These are phyloP conservation scores for Kwoniella bestiolae DNA, from an alignment of 768 basidiomycete genomes.

Conservation along the genomic window DNA sequence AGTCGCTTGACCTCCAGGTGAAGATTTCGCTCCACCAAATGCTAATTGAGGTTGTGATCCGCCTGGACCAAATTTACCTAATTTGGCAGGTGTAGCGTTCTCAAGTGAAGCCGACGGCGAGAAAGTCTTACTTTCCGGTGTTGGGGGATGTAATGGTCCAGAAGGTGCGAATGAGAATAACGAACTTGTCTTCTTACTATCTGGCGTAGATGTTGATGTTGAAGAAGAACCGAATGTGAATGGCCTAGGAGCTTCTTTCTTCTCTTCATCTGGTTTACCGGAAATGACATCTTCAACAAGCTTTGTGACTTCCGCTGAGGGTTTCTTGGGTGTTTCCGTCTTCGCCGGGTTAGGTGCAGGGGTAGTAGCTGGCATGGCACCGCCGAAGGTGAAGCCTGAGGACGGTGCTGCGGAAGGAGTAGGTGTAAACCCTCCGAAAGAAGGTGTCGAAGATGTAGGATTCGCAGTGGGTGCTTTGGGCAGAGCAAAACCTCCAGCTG, in stretches of 20 bases:
- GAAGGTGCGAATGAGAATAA: slow-evolving; percentile 49
- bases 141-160: slow-evolving; percentile 45
- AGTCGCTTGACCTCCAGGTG: slow-evolving; percentile 16
- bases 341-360: slow-evolving; percentile 10
- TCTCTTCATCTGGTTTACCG: slow-evolving; percentile 23
- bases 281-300: slow-evolving; percentile 42
- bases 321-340: slow-evolving; percentile 15
- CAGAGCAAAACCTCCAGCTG: slow-evolving; percentile 28
- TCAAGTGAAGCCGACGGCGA: slow-evolving; percentile 37
- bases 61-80: slow-evolving; percentile 52
- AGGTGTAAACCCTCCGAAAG: slow-evolving; percentile 31
- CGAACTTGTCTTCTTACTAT: slow-evolving; percentile 22
- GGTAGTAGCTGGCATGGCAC: slow-evolving; percentile 14
- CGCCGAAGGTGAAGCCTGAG: slow-evolving; percentile 30
- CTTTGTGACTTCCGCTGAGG: slow-evolving; percentile 36
- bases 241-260: slow-evolving; percentile 29
- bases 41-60: slow-evolving; percentile 45
- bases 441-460: slow-evolving; percentile 13
- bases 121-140: slow-evolving; percentile 48
- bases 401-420: slow-evolving; percentile 10
- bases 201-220: slow-evolving; percentile 17
- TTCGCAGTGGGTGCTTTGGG: slow-evolving; percentile 30
- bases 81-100: slow-evolving; percentile 33
- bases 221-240: slow-evolving; percentile 21
- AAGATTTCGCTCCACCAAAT: slow-evolving; percentile 43